Conservation (phyloP, 352 stramenopile species). For the Lagenidium sp. region DNA sequence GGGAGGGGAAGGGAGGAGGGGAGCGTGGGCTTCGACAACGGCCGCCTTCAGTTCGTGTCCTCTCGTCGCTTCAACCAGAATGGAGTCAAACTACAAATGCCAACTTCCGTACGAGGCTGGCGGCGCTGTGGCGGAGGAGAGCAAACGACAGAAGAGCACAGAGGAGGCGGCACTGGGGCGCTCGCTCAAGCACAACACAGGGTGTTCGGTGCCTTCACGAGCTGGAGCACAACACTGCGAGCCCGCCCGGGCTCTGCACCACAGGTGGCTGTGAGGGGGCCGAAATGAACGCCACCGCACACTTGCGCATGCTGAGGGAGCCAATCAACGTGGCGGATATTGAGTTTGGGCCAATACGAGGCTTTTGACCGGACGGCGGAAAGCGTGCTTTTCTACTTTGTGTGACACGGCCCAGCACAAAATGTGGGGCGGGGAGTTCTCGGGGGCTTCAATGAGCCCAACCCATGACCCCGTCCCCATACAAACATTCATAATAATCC, state of each 20-base stretch:
- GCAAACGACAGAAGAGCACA: slow-evolving; percentile 2
- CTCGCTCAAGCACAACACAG: background rate
- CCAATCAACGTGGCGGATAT: slow-evolving; percentile 9
- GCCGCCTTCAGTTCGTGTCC: background rate
- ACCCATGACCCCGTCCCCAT: slow-evolving; percentile 3
- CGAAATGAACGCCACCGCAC: slow-evolving; percentile 11
- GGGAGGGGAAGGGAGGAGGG: slow-evolving; percentile 1
- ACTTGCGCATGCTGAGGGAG: slow-evolving; percentile 6
- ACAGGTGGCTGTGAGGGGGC: too few species aligned
- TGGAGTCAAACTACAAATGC: slow-evolving; percentile 68
- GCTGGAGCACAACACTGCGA: too few species aligned
- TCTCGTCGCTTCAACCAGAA: slow-evolving; percentile 22
- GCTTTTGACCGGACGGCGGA: background rate
- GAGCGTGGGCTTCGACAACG: background rate
- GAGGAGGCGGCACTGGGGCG: slow-evolving; percentile 2
- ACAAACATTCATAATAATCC: slow-evolving; percentile 12
- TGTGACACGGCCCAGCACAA: too few species aligned
- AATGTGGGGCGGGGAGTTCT: too few species aligned
- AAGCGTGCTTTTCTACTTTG: slow-evolving; percentile 19
- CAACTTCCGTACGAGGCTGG: slow-evolving; percentile 10
- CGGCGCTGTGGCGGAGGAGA: slow-evolving; percentile 5
- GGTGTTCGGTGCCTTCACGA: too few species aligned
- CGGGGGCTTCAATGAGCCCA: background rate
- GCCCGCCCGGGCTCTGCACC: too few species aligned
- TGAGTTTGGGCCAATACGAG: slow-evolving; percentile 13